Conservation (phyloP, 140 eudicot genomes). For the Ambrosia hybrid region DNA sequence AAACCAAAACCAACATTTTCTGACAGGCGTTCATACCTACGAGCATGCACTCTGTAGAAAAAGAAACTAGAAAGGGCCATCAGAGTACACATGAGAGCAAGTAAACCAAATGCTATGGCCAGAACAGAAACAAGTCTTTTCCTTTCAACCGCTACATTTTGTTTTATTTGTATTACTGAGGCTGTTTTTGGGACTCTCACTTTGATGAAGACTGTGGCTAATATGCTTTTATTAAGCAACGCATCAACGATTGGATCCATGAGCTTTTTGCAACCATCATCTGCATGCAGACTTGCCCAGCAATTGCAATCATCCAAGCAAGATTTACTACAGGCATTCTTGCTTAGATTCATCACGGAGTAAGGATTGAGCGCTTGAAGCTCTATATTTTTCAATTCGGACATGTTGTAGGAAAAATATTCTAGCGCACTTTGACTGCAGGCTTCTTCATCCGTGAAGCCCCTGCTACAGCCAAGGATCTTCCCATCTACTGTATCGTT, state of each 20-base stretch:
- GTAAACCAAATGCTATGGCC: slow-evolving; percentile 19
- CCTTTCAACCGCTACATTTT: background rate
- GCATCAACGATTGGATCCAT: slow-evolving; percentile 19
- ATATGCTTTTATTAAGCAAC: background rate
- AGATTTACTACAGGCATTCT: slow-evolving; percentile 18
- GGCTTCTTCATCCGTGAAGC: slow-evolving; percentile 28
- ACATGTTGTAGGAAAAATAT: slow-evolving; percentile 8
- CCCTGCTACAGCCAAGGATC: slow-evolving; percentile 34
- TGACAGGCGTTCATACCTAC: slow-evolving; percentile 11
- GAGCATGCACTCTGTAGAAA: slow-evolving; percentile 25
- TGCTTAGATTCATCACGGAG: slow-evolving; percentile 17
- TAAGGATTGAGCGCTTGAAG: background rate
- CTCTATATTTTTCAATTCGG: slow-evolving; percentile 9
- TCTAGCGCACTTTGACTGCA: slow-evolving; percentile 13
- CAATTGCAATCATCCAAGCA: slow-evolving; percentile 36
- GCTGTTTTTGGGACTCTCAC: background rate
- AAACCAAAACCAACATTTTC: slow-evolving; percentile 5
- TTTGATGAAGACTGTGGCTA: slow-evolving; percentile 29
- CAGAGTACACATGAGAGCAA: slow-evolving; percentile 28
- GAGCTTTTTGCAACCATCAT: slow-evolving; percentile 13
- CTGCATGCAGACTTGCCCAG: slow-evolving; percentile 23
- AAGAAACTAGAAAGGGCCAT: slow-evolving; percentile 23
- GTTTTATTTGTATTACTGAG: background rate
- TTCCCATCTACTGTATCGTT: background rate
- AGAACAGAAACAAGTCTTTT: slow-evolving; percentile 19